Base-by-base conservation (phyloP, 495 filamentous ascomycete genomes). In the Xylona heveae region DNA sequence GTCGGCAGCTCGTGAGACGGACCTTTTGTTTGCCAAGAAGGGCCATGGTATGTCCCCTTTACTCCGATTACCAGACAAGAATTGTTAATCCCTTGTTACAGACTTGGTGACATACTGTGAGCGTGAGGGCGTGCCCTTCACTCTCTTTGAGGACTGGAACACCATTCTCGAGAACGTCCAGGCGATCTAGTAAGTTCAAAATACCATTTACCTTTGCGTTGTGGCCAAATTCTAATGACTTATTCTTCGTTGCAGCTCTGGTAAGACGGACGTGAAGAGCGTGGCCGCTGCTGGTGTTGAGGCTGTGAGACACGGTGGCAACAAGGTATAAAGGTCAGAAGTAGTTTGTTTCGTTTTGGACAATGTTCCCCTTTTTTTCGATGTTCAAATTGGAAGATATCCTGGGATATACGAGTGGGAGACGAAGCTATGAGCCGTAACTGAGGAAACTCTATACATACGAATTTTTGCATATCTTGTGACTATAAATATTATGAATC, bases 11-110 rank as follows among this genome's bases (percentile, higher is more conserved):
- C 64, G 69, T 30, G 81, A 93, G 51, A 90, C 83, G 10, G 78
- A 93, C 46, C 49, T 93, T 25, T 52, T 93, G 12, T 93, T 92
- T 47, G 83, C 83, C 31, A 95, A 94, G 62, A 67, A 75, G 22
- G 84, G 79, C 6, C 66, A 78, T 49, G 82, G 81, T 88, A 66
- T 32, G 62, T 51, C 10, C 26, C 30, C 24, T 36, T 9, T 8
- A 17, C 24, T 20, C 7, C 1, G 17, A 18, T 10, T 39, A 17
- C 33, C 15, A 5, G n/a, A 10, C 10, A 7, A 15, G 23, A 28
- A 18, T 28, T 41, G 19, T 31, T 31, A 19, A 19, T 19, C 7
- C 10, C 9, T 20, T 2, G 0, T 30, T 20, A 24, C 37, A 83
- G 81, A 92, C 53, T 62, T 93, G 37, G 66, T 91, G 34, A 71